A percentile compares a stretch with the other conserved stretches of the same genome.
These are phyloP conservation scores for Paracoccidioides lutzii DNA, from an alignment of 2,329 filamentous ascomycete genomes.

Conservation along the genomic window DNA sequence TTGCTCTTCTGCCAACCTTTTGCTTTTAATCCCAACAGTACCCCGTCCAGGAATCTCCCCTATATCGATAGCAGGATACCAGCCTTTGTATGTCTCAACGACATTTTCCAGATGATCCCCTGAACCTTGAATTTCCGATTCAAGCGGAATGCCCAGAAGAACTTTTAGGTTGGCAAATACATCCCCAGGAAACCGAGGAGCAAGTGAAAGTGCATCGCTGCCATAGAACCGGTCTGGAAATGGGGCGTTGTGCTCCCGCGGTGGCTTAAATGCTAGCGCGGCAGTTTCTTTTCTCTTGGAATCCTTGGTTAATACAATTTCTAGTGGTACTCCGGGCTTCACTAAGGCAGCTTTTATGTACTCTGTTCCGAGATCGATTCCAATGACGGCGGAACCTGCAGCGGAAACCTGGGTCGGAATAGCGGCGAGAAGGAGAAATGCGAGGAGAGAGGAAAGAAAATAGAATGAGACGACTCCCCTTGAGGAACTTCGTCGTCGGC, in stretches of 20 bases:
- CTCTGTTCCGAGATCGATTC: constrained; percentile 87
- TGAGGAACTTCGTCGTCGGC: constrained; percentile 28
- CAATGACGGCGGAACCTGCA: constrained; percentile 65
- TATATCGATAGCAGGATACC: constrained; percentile 68
- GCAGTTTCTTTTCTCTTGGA: constrained; percentile 90
- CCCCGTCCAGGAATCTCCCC: constrained; percentile 43
- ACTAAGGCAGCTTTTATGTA: constrained; percentile 94
- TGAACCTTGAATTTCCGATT: constrained; percentile 33
- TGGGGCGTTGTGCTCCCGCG: constrained; percentile 48
- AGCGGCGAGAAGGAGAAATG: constrained; percentile 41
- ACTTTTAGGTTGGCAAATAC: constrained; percentile 91
- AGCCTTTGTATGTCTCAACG: constrained; percentile 55
- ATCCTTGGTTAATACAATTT: constrained; percentile 96
- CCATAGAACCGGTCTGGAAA: constrained; percentile 89
- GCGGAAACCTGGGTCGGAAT: constrained; percentile 45
- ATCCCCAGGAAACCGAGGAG: constrained; percentile 78
- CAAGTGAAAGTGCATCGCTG: constrained; percentile 75
- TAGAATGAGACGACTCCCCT: constrained; percentile 7
- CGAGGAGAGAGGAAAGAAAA: constrained; percentile 32
- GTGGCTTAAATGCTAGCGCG: constrained; percentile 85
- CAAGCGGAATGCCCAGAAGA: constrained; percentile 59
- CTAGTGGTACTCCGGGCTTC: constrained; percentile 91
- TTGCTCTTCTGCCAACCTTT: constrained; percentile 51
- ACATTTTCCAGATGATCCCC: constrained; percentile 32
- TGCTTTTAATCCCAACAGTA: constrained; percentile 73